Conservation (phyloP, 805 yeast species). For the Kazachstania africana region DNA sequence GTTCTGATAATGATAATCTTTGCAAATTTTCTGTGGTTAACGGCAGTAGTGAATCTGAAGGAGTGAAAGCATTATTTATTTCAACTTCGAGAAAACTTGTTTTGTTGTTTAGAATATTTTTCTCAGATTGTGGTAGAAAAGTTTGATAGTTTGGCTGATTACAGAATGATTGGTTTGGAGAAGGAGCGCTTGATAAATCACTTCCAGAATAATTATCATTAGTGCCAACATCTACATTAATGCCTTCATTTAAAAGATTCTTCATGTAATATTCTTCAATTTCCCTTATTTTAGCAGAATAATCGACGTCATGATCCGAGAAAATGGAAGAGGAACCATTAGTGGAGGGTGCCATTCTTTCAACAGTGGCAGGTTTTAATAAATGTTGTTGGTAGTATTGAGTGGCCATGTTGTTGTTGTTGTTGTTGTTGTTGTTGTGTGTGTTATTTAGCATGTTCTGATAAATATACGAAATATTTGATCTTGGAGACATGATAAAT, state of each 20-base stretch:
- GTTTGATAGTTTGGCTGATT: not conserved
- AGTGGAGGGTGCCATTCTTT: too few relatives aligned
- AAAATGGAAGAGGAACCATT: constrained; percentile 12
- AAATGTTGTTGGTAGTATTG: too few relatives aligned
- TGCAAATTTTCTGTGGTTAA: constrained; percentile 23
- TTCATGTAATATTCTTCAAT: constrained; percentile 26
- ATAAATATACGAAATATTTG: too few relatives aligned
- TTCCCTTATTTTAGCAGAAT: constrained; percentile 18
- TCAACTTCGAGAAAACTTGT: constrained; percentile 16
- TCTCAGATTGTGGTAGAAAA: not conserved
- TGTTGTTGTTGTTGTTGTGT: too few relatives aligned
- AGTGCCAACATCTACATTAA: not conserved
- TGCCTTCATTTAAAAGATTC: constrained; percentile 17
- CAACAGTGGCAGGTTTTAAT: too few relatives aligned
- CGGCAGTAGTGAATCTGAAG: constrained; percentile 14
- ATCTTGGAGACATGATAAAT: too few relatives aligned
- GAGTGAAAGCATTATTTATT: constrained; percentile 16
- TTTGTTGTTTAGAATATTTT: not conserved
- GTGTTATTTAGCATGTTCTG: too few relatives aligned
- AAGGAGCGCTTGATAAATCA: not conserved
- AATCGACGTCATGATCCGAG: constrained; percentile 15
- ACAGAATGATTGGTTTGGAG: constrained; percentile 1
- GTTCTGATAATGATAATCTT: constrained; percentile 7
- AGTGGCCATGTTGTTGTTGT: too few relatives aligned
- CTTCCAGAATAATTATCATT: not conserved